A percentile compares a stretch with the other conserved stretches of the same genome.
phyloP scores from a whole-genome alignment of 1,284 basidiomycete species.

The Malassezia sp. region DNA sequence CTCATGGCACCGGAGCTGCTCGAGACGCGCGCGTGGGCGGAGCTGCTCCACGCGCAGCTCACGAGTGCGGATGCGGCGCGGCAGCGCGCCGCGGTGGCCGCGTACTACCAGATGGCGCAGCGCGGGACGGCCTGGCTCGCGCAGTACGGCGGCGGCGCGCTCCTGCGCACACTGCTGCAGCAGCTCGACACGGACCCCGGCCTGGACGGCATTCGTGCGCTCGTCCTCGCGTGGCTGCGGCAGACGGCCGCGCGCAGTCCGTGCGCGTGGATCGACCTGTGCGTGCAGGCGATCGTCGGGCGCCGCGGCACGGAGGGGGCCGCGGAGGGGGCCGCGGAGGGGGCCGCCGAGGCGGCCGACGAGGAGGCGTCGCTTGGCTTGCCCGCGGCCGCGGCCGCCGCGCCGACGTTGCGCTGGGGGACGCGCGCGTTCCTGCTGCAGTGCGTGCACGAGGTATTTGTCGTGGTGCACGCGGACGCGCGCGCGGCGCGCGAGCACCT shows the following conservation, averaged over 20 bases:
- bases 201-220: constrained; percentile 83
- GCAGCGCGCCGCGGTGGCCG: constrained; percentile 86
- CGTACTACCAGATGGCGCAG: constrained; percentile 91
- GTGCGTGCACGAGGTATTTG: constrained; percentile 81
- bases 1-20: constrained; percentile 77
- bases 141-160: constrained; percentile 76
- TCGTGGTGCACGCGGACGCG: constrained; percentile 59
- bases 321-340: neutral
- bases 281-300: constrained; percentile 54
- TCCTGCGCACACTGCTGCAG: constrained; percentile 87
- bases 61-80: constrained; percentile 52
- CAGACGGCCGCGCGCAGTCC: constrained; percentile 88
- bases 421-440: constrained; percentile 89
- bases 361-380: constrained; percentile 17
- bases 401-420: constrained; percentile 69
- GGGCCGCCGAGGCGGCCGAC: constrained; percentile 5
- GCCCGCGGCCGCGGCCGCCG: constrained; percentile 72
- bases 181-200: constrained; percentile 87
- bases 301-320: neutral
- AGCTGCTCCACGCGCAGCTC: constrained; percentile 46
- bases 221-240: constrained; percentile 86
- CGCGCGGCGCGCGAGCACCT: constrained; percentile 24
- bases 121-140: constrained; percentile 85
- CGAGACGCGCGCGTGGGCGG: constrained; percentile 30
- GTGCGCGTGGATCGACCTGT: constrained; percentile 93